These are phyloP conservation scores for Ophiostoma sp. DNA, from an alignment of 2,329 filamentous ascomycete species.

Conservation along the genomic window DNA sequence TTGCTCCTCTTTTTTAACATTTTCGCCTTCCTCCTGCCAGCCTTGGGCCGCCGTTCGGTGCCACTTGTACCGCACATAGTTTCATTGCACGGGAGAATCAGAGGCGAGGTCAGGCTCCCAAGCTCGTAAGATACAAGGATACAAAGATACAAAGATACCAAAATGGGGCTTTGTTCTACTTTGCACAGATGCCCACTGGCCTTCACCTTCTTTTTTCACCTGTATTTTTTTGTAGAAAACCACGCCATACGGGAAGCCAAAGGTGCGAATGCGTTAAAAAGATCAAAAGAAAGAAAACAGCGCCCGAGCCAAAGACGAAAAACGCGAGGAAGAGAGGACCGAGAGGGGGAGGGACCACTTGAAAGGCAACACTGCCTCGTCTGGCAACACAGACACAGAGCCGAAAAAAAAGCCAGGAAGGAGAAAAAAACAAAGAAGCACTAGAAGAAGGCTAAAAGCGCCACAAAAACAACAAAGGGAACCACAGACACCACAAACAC, in stretches of 20 bases:
- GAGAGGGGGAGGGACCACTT: too few species aligned
- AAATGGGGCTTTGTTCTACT: not conserved
- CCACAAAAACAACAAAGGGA: not conserved
- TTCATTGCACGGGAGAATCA: not conserved
- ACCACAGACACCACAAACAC: not conserved
- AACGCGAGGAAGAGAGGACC: not conserved
- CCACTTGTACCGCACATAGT: not conserved
- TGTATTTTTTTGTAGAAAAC: conserved; percentile 3
- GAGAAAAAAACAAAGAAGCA: not conserved
- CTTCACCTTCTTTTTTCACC: not conserved
- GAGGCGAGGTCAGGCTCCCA: not conserved
- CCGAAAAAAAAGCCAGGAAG: not conserved
- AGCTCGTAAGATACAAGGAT: not conserved
- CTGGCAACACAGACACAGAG: not conserved
- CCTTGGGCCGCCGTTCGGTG: not conserved
- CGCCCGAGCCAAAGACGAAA: not conserved
- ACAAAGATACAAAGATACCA: not conserved
- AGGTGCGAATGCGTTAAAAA: too few species aligned
- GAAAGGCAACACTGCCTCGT: not conserved
- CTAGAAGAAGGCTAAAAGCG: not conserved
- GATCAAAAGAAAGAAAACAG: not conserved
- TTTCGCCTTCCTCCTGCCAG: not conserved
- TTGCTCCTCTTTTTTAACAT: not conserved
- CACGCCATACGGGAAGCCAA: conserved; percentile 1
- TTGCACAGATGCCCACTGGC: not conserved